Evolutionary conservation across 106 monocot genomes (phyloP), one percentile per base, ranked within the genome.

Genomic region (Dioscorea alata): DNA sequence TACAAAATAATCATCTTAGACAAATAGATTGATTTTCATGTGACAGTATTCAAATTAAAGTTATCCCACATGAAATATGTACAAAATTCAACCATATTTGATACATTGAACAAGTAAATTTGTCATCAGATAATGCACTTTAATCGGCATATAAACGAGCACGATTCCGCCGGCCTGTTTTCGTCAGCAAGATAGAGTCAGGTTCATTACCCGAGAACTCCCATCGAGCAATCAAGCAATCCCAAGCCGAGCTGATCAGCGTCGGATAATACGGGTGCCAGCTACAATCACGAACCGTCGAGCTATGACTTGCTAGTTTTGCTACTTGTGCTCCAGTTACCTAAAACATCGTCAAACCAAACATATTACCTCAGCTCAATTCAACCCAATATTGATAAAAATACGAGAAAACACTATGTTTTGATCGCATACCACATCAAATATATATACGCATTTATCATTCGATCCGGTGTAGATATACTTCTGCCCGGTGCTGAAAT

Each of bases 401-500:
- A 14, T 32, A 33, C 2, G 33, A 32, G 15, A 33, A 42, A 42
- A 42, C 42, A 42, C 6, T 1, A 10, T 8, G 1, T 6, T 42
- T 42, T 14, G 2, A 42, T 1, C 5, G 21, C 65, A 21, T 49
- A 66, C 65, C 65, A 66, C 48, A 23, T 66, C 65, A 49, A 49
- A 66, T 18, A 66, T 49, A 49, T 66, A 49, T 50, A 94, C 87
- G 23, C 67, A 81, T 12, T 78, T 71, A 61, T 91, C 95, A 53
- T 80, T 76, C 0, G 95, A 96, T 72, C 95, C 95, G 17, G 91
- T 88, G 61, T 96, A 96, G 67, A 96, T 91, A 78, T 91, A 91
- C 70, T 68, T 83, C 80, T 89, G 91, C 16, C 95, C 95, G 4
- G 91, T 91, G 80, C 95, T 91, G 85, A 48, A 82, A 63, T 28